A percentile compares a stretch with the other conserved stretches of the same genome.
These are phyloP conservation scores for Pigoraptor vietnamica DNA, from an alignment of 78 protist genomes.

Conservation along the genomic window DNA sequence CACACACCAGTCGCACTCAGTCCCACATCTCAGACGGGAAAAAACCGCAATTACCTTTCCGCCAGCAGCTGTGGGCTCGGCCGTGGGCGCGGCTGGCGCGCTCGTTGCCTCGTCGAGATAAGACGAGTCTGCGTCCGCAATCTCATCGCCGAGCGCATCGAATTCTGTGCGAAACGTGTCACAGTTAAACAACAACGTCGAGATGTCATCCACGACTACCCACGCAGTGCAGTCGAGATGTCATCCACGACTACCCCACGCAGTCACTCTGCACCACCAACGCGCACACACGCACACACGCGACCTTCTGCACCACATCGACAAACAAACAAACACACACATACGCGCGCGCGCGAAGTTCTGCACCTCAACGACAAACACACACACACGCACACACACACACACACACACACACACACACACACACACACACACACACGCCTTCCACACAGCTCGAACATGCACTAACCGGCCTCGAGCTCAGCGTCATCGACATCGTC, in stretches of 20 bases:
- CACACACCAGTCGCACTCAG: too few species aligned
- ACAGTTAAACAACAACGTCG: neutral
- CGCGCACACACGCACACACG: too few species aligned
- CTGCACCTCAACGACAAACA: too few species aligned
- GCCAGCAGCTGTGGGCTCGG: neutral
- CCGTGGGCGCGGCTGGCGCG: neutral
- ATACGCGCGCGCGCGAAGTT: too few species aligned
- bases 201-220: too few species aligned
- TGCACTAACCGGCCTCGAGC: constrained; percentile 44
- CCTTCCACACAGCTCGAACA: neutral
- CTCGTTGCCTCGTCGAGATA: constrained; percentile 16
- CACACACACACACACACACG: neutral
- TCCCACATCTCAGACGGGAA: too few species aligned
- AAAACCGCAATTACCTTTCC: too few species aligned
- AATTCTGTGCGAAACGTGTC: constrained; percentile 14
- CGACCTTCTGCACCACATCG: too few species aligned
- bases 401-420: neutral
- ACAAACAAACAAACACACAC: neutral
- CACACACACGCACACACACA: too few species aligned
- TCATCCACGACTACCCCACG: too few species aligned
- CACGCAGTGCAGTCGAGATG: too few species aligned
- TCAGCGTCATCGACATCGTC: constrained; percentile 68
- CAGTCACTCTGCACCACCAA: too few species aligned
- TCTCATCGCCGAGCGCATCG: constrained; percentile 55
- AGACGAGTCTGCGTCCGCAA: constrained; percentile 26